Conservation (phyloP, 1,284 basidiomycete genomes). For the Apiotrichum gamsii region DNA sequence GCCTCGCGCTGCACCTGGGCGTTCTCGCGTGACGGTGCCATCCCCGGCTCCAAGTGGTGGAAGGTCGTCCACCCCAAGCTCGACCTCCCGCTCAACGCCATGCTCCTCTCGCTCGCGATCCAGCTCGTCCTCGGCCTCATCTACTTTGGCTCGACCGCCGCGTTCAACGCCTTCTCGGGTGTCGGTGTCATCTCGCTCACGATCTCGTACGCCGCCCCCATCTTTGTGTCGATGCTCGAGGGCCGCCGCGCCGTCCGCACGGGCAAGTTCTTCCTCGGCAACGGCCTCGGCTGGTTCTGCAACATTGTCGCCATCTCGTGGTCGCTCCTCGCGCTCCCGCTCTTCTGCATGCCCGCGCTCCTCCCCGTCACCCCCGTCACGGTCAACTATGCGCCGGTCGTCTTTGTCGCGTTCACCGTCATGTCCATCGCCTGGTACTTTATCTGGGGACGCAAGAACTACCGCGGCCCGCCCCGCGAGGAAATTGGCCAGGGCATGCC, state of each 20-base stretch:
- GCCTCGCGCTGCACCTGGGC: conserved; percentile 38
- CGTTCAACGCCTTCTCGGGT: conserved; percentile 43
- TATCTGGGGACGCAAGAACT: conserved; percentile 43
- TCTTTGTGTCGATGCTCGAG: conserved; percentile 43
- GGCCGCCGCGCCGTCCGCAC: conserved; percentile 34
- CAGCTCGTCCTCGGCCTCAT: conserved; percentile 46
- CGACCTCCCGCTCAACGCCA: conserved; percentile 47
- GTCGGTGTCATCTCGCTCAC: conserved; percentile 42
- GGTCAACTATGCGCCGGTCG: conserved; percentile 54
- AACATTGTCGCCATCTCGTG: conserved; percentile 33
- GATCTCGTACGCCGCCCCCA: conserved; percentile 44
- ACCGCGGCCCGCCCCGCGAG: conserved; percentile 30
- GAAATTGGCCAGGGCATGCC: too few species aligned
- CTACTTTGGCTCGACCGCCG: conserved; percentile 42
- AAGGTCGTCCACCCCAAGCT: conserved; percentile 40
- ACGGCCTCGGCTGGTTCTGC: conserved; percentile 40
- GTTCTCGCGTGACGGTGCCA: conserved; percentile 49
- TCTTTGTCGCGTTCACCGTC: conserved; percentile 56
- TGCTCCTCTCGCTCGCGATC: conserved; percentile 45
- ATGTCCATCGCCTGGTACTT: conserved; percentile 58
- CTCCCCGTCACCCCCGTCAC: conserved; percentile 26
- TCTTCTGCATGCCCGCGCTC: conserved; percentile 33
- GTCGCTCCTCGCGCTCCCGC: conserved; percentile 31
- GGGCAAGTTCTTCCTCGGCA: conserved; percentile 40
- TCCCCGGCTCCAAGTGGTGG: conserved; percentile 45